A percentile compares a stretch with the other conserved stretches of the same genome.
Conservation (phyloP, 306 rosid genomes). For the Fragaria nilgerrensis region DNA sequence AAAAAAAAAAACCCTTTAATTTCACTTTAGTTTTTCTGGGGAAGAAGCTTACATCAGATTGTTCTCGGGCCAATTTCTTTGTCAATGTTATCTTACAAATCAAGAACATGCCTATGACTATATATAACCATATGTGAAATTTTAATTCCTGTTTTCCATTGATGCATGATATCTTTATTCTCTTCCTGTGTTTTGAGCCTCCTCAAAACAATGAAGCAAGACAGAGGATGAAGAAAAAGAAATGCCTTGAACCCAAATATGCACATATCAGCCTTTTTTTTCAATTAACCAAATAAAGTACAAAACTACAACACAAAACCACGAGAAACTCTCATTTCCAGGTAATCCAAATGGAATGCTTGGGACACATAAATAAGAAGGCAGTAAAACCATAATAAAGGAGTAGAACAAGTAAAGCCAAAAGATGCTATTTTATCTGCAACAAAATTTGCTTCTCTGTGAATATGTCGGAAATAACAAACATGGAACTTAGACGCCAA, state of each 20-base stretch:
- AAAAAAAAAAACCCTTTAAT: constrained; percentile 5
- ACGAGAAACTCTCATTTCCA: too few relatives aligned
- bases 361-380: too few relatives aligned
- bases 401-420: too few relatives aligned
- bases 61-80: constrained; percentile 18
- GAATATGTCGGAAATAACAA: too few relatives aligned
- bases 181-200: constrained; percentile 22
- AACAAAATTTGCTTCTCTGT: too few relatives aligned
- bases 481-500: too few relatives aligned
- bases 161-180: constrained; percentile 19
- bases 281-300: neutral
- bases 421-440: too few relatives aligned
- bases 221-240: constrained; percentile 5
- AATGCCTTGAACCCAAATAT: neutral
- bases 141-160: too few relatives aligned
- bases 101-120: constrained; percentile 43
- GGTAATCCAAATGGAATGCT: too few relatives aligned
- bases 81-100: constrained; percentile 15
- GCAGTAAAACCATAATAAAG: too few relatives aligned
- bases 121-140: neutral
- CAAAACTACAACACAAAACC: too few relatives aligned
- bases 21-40: constrained; percentile 19
- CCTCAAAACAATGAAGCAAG: constrained; percentile 21
- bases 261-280: constrained; percentile 8
- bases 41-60: constrained; percentile 13